Evolutionary conservation across 163 green algal species (phyloP), one percentile per base, ranked within the genome.

Genomic region (Chlorella variabilis): DNA sequence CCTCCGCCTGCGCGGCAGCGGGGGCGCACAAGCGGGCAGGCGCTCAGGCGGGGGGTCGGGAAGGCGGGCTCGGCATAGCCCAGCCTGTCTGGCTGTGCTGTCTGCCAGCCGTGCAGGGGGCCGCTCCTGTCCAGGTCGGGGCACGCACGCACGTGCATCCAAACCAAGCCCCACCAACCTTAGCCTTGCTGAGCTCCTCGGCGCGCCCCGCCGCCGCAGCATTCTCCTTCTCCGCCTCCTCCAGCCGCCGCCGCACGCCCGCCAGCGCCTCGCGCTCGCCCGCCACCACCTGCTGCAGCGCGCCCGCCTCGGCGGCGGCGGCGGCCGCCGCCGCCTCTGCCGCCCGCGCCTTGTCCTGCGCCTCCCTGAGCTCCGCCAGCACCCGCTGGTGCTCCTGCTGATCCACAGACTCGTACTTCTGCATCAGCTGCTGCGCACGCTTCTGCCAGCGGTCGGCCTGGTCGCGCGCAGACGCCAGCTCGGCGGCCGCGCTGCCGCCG

Each of bases 401-500:
- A 61, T 94, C 91, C 38, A 94, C 89, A 20, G 77, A 74, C 13
- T 88, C 87, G 67, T 93, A 92, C 80, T 91, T 91, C 36, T 91
- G 83, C 56, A 91, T 90, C 69, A 95, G 73, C 67, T 92, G 78
- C 70, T 89, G 61, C 31, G 81, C 80, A 49, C 91, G 87, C 61
- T 78, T 82, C 82, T 94, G 82, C 91, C 91, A 95, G 1, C 84
- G 79, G 20, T 75, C 68, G 0, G 85, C 83, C 54, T 87, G 68
- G 38, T 86, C 87, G 8, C 74, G 83, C 25, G 81, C 75, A 13
- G 38, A 33, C 23, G 51, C 39, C 51, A 90, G 48, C 82, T 91
- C 91, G 13, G n/a, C 54, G 1, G 34, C 69, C 17, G 48, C 73
- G 42, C 71, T 66, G 31, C 82, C 84, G n/a, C 80, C 65, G 29